Percentiles rank a stretch among this genome's conserved stretches.
Evolutionary conservation across 1,284 basidiomycete genomes (phyloP).

Genomic region (Pseudozyma flocculosa): DNA sequence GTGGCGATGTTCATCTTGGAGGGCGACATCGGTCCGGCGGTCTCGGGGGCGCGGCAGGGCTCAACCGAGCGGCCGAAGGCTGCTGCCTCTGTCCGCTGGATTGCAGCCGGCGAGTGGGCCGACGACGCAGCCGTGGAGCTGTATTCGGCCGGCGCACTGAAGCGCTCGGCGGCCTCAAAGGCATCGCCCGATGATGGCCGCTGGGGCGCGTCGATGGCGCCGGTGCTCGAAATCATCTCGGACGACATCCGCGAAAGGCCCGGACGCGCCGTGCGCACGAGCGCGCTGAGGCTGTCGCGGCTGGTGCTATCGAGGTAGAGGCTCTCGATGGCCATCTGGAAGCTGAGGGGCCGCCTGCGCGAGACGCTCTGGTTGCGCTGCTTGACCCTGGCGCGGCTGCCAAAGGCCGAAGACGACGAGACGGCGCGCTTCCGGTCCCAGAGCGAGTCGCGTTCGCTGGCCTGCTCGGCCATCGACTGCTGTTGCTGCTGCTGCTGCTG

Average conservation of each 20-base stretch:
- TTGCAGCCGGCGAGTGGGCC: too few relatives aligned
- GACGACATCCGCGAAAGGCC: background rate
- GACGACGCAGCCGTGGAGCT: constrained; percentile 22
- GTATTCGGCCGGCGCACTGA: constrained; percentile 30
- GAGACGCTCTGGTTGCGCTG: constrained; percentile 37
- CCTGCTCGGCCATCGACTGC: constrained; percentile 10
- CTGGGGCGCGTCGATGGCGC: constrained; percentile 24
- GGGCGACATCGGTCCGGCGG: constrained; percentile 25
- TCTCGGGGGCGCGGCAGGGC: constrained; percentile 28
- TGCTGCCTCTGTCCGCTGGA: constrained; percentile 10
- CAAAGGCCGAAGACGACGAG: constrained; percentile 48
- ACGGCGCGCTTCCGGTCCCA: constrained; percentile 33
- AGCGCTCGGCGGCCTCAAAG: constrained; percentile 11
- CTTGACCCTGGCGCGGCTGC: constrained; percentile 45
- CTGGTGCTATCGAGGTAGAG: constrained; percentile 26
- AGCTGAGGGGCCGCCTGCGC: constrained; percentile 45
- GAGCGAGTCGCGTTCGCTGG: constrained; percentile 20
- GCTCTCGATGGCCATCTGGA: constrained; percentile 45
- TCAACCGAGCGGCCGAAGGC: constrained; percentile 1
- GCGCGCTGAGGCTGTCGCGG: constrained; percentile 18
- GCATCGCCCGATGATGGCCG: constrained; percentile 5
- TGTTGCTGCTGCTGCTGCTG: constrained; percentile 8
- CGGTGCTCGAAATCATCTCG: constrained; percentile 24
- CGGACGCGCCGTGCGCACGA: background rate
- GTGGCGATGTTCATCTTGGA: constrained; percentile 29